Base-by-base conservation (phyloP, 768 basidiomycete species). In the Trametes elegans region DNA sequence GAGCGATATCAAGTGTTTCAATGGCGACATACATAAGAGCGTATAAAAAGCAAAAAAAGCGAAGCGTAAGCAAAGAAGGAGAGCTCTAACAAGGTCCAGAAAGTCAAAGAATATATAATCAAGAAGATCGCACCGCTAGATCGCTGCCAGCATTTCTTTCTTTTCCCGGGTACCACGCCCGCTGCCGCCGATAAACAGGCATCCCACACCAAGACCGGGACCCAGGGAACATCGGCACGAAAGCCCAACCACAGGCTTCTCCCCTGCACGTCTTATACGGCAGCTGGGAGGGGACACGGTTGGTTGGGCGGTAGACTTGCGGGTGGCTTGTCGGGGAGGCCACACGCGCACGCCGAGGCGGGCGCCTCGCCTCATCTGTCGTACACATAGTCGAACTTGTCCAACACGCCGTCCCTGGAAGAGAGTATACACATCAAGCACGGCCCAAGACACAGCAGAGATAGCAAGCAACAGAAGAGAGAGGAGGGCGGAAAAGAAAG, bases 351-450 rank as follows among this genome's bases (percentile, higher is more conserved):
- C 29, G 28, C 19, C 28, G 29, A 9, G 19, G 27, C n/a, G n/a
- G 4, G 8, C n/a, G 18, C 23, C 46, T 14, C 5, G 38, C 27
- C 36, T 49, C 35, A 49, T 19, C 40, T 49, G 27, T 49, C 48
- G 36, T 49, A 49, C 36, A 49, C 48, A 49, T 49, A 49, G 38
- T 49, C 48, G 48, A 49, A 51, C 49, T 52, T 52, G 49, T 57
- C 56, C 38, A 56, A 13, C 34, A 57, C 56, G 39, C 56, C 56
- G 29, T 57, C 56, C 56, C 56, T 57, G 28, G 48, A 44, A 28
- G 27, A 43, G 32, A 57, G 39, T 34, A 28, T 13, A 44, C 23
- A 11, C 27, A 57, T 49, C 42, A 52, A 52, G 35, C 24, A 42
- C 44, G 0, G 47, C 27, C 47, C 38, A 18, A 14, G 18, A 41